These are phyloP conservation scores for Russula vinacea DNA, from an alignment of 768 basidiomycete genomes.

Conservation along the genomic window DNA sequence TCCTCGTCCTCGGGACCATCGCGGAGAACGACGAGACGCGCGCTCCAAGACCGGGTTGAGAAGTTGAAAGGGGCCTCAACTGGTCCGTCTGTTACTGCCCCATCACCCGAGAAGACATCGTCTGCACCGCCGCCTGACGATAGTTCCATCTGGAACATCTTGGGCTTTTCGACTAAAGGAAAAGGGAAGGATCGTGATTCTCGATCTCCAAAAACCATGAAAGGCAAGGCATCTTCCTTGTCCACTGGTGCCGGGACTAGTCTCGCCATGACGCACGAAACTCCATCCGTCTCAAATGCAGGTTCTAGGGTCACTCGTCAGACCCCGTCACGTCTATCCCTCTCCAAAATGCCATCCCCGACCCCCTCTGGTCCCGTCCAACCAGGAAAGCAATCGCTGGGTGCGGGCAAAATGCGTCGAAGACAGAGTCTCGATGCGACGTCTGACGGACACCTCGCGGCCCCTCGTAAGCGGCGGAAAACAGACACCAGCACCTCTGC, in stretches of 20 bases:
- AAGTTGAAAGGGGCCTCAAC: conserved; percentile 38
- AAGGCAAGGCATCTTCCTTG: conserved; percentile 20
- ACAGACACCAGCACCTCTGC: conserved; percentile 9
- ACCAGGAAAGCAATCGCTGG: conserved; percentile 1
- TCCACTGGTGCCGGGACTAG: neutral
- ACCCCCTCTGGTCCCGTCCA: conserved; percentile 14
- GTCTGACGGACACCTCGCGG: conserved; percentile 13
- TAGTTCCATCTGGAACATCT: conserved; percentile 37
- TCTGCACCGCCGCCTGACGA: conserved; percentile 29
- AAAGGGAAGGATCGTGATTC: conserved; percentile 36
- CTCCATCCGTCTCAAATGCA: conserved; percentile 2
- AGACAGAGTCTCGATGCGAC: conserved; percentile 17
- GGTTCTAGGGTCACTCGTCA: conserved; percentile 15
- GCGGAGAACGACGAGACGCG: conserved; percentile 55
- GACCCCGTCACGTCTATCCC: conserved; percentile 4
- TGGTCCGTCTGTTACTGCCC: conserved; percentile 31
- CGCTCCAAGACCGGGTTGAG: conserved; percentile 53
- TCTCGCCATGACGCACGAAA: conserved; percentile 1
- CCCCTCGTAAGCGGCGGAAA: conserved; percentile 29
- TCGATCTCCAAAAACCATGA: conserved; percentile 12
- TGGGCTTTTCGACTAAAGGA: conserved; percentile 33
- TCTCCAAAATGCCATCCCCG: conserved; percentile 3
- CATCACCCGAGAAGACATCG: conserved; percentile 7
- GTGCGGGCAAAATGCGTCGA: conserved; percentile 8
- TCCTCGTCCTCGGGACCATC: conserved; percentile 46